Conservation (phyloP, 331 rosid genomes). For the Malus hybrid region DNA sequence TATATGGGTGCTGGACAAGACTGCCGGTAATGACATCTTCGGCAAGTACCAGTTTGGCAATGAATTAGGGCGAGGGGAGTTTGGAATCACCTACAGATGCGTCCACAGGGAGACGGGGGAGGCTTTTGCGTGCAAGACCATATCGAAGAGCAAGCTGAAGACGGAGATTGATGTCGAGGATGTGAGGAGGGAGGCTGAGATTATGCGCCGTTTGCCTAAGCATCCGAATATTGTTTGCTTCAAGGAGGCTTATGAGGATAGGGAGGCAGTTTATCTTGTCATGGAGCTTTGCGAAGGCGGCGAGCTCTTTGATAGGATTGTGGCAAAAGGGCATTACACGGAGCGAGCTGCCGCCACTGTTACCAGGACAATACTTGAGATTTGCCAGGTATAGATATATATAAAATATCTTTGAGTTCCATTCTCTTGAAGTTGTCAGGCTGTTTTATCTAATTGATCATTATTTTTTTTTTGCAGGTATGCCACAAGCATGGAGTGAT, state of each 20-base stretch:
- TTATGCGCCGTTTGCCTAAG: constrained; percentile 70
- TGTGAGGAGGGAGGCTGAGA: constrained; percentile 81
- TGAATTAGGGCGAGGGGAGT: constrained; percentile 84
- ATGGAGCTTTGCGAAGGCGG: constrained; percentile 96
- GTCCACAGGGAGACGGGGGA: constrained; percentile 32
- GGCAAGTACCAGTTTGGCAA: constrained; percentile 42
- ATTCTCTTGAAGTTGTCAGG: not conserved
- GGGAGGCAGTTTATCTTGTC: constrained; percentile 74
- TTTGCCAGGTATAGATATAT: constrained; percentile 54
- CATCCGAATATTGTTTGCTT: constrained; percentile 66
- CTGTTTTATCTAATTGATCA: not conserved
- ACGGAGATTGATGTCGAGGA: constrained; percentile 77
- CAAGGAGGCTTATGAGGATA: constrained; percentile 78
- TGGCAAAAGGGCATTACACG: constrained; percentile 76
- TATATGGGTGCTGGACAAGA: constrained; percentile 23
- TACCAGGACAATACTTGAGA: constrained; percentile 62
- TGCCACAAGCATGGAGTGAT: constrained; percentile 89
- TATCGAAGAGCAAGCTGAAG: constrained; percentile 65
- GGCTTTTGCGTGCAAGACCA: constrained; percentile 64
- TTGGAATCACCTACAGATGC: constrained; percentile 64
- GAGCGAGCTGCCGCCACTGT: constrained; percentile 87
- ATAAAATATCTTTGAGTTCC: too few relatives aligned
- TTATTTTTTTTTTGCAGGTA: constrained; percentile 25
- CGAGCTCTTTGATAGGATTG: constrained; percentile 84
- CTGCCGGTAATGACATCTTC: constrained; percentile 28